Base-by-base conservation (phyloP, 2,329 filamentous ascomycete species). In the Sphaceloma murrayae region DNA sequence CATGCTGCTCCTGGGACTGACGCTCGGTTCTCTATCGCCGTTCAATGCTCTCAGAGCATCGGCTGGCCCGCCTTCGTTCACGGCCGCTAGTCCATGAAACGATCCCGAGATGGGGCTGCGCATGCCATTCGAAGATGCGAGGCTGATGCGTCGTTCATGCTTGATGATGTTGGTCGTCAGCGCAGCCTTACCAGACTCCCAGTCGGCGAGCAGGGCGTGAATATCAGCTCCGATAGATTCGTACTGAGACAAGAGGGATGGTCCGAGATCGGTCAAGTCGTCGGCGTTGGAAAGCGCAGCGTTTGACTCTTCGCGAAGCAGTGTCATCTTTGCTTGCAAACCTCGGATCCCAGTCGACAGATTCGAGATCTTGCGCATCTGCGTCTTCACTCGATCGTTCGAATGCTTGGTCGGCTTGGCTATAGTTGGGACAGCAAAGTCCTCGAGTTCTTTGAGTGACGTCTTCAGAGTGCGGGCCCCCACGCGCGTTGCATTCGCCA, bases 211-310 rank as follows among this genome's bases (percentile, higher is more conserved):
- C 13, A 72, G 57, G 33, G 62, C 65, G 59, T 82, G 82, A 33
- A 98, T 72, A 57, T 98, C 91, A 18, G 80, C 72, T 2, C 91
- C 91, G 51, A 98, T 93, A 3, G 87, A 89, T 46, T 98, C 91
- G 62, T 96, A 98, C 57, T 96, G 91, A 16, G 79, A 67, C 72
- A 94, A 80, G 29, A 96, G 72, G 50, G 78, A 80, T 1, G 80
- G 75, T 0, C 84, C 85, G 11, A 94, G 73, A 52, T 94, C 84
- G 14, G 58, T 58, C 11, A 61, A 52, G 31, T 62, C 60, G 13
- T 69, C 66, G 1, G 83, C 78, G 53, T 82, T 78, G 55, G 94
- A 84, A 19, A 94, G 65, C 32, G 78, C 78, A 48, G 77, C 77
- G 57, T 85, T 85, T 0, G 87, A 93, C 61, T 95, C 87, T 61